These are phyloP conservation scores for Aspergillus sp. DNA, from an alignment of 2,329 filamentous ascomycete species.

Conservation along the genomic window DNA sequence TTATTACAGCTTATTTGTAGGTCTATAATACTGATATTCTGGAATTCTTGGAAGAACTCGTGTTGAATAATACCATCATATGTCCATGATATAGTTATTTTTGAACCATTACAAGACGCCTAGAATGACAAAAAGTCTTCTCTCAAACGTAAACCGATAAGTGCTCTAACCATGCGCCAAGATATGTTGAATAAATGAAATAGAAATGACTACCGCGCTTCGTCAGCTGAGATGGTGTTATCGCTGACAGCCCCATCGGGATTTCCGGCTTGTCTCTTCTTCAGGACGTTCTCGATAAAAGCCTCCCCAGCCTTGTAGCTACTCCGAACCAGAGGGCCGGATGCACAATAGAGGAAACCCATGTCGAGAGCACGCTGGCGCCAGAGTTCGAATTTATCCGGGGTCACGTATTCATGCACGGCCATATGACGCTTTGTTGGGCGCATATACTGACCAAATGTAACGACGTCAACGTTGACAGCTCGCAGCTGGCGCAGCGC, in stretches of 20 bases:
- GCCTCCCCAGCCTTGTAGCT: constrained; percentile 98
- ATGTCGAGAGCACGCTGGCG: constrained; percentile 83
- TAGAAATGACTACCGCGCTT: constrained; percentile 25
- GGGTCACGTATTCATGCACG: constrained; percentile 92
- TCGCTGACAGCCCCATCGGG: constrained; percentile 26
- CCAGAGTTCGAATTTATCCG: constrained; percentile 90
- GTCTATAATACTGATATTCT: too few relatives aligned
- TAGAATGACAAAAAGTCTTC: not conserved
- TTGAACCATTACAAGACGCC: constrained; percentile 2
- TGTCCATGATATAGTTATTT: not conserved
- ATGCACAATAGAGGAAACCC: constrained; percentile 96
- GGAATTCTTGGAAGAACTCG: not conserved
- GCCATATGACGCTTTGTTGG: constrained; percentile 97
- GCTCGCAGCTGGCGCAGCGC: constrained; percentile 77
- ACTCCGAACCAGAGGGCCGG: constrained; percentile 86
- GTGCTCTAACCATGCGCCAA: constrained; percentile 15
- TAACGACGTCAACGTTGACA: constrained; percentile 86
- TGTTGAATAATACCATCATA: not conserved
- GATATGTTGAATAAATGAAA: constrained; percentile 2
- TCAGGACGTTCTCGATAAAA: constrained; percentile 97
- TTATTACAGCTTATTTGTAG: too few relatives aligned
- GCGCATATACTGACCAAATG: constrained; percentile 99
- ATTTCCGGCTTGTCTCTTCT: constrained; percentile 61
- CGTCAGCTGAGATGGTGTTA: constrained; percentile 26
- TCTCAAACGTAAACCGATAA: not conserved